phyloP scores from a whole-genome alignment of 2,329 filamentous ascomycete genomes.

The Myotisia sp. region DNA sequence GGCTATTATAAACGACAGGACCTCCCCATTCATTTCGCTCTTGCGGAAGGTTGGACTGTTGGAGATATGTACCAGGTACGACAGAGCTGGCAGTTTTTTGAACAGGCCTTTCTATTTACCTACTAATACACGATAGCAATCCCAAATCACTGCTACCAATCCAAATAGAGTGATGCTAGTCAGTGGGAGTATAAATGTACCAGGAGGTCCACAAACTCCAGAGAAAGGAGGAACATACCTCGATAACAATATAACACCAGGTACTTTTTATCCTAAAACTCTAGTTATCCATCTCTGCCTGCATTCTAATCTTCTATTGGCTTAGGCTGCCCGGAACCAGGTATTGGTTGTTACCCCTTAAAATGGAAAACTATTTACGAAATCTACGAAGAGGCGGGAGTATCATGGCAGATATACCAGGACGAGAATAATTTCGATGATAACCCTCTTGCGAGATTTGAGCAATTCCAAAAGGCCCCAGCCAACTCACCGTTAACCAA shows the following conservation, averaged over 20 bases:
- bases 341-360: constrained; percentile 40
- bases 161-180: constrained; percentile 40
- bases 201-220: constrained; percentile 31
- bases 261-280: constrained; percentile 14
- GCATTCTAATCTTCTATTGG: background rate
- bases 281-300: too few relatives aligned
- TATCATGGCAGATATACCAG: constrained; percentile 40
- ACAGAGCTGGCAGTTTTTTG: too few relatives aligned
- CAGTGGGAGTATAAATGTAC: constrained; percentile 39
- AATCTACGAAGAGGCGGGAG: constrained; percentile 34
- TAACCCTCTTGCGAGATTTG: constrained; percentile 41
- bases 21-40: constrained; percentile 41
- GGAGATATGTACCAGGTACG: constrained; percentile 42
- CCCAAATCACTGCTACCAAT: constrained; percentile 38
- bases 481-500: constrained; percentile 30
- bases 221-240: constrained; percentile 35
- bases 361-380: constrained; percentile 42
- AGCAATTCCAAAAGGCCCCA: constrained; percentile 37
- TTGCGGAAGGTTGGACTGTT: constrained; percentile 42
- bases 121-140: constrained; percentile 24
- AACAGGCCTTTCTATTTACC: background rate
- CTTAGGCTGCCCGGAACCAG: constrained; percentile 25
- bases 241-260: constrained; percentile 39
- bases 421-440: constrained; percentile 41
- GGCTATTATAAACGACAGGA: constrained; percentile 39